Percentiles rank a stretch among this genome's conserved stretches.
phyloP scores from a whole-genome alignment of 352 stramenopile species.

The Globisporangium solare region DNA sequence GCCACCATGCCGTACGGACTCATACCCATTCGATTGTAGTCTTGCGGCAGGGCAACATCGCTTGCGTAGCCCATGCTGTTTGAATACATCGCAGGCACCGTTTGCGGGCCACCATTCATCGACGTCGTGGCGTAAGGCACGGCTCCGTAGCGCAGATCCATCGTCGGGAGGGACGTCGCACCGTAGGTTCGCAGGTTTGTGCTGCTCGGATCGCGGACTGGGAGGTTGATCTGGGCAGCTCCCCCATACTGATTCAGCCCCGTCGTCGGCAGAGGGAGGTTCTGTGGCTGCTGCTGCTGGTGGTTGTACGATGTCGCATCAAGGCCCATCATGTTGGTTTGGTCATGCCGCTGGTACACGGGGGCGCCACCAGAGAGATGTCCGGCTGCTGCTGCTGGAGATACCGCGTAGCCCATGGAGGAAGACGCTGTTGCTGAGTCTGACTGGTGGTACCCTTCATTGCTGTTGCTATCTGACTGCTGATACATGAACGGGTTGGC shows the following conservation, averaged over 20 bases:
- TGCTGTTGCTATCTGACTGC: conserved; percentile 4
- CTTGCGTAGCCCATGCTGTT: conserved; percentile 34
- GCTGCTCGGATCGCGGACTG: conserved; percentile 49
- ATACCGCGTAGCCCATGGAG: conserved; percentile 24
- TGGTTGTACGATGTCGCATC: conserved; percentile 29
- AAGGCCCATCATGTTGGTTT: conserved; percentile 5
- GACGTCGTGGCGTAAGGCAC: conserved; percentile 10
- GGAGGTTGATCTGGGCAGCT: conserved; percentile 50
- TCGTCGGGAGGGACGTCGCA: conserved; percentile 23
- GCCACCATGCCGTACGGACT: conserved; percentile 19
- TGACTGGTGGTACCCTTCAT: too few relatives aligned
- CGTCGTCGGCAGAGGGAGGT: too few relatives aligned
- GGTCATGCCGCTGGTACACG: conserved; percentile 10
- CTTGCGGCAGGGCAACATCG: conserved; percentile 9
- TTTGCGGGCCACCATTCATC: conserved; percentile 23
- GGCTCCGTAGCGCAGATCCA: conserved; percentile 14
- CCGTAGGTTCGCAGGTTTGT: conserved; percentile 21
- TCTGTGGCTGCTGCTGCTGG: conserved; percentile 27
- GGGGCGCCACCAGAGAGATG: neutral
- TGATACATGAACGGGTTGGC: conserved; percentile 33
- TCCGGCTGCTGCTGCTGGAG: conserved; percentile 7
- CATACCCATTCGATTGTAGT: conserved; percentile 25
- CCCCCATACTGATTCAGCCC: conserved; percentile 12
- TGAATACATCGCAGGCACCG: conserved; percentile 17
- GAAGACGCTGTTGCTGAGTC: conserved; percentile 3